phyloP scores from a whole-genome alignment of 148 eudicot genomes.

The Persicaria tinctoria region DNA sequence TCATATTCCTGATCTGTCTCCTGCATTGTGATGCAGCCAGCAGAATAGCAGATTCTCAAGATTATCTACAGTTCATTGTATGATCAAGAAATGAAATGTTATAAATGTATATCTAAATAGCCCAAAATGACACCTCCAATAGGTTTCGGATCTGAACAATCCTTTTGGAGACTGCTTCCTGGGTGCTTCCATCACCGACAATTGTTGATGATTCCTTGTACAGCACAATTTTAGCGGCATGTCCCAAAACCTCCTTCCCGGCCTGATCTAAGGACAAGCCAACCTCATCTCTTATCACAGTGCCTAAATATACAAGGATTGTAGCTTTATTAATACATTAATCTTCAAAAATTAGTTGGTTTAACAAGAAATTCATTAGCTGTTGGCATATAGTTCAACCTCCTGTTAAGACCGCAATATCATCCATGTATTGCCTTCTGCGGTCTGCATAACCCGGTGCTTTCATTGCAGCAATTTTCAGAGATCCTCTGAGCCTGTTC shows the following conservation, averaged over 20 bases:
- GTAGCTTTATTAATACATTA: not conserved
- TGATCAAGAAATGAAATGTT: not conserved
- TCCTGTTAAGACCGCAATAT: conserved; percentile 64
- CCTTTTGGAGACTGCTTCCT: conserved; percentile 43
- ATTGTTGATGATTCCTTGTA: conserved; percentile 46
- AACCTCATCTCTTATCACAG: conserved; percentile 58
- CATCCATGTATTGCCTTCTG: conserved; percentile 58
- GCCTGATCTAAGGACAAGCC: conserved; percentile 45
- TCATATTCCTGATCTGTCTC: conserved; percentile 57
- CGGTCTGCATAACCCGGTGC: conserved; percentile 77
- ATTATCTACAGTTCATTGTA: not conserved
- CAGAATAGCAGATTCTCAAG: conserved; percentile 3
- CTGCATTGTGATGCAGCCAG: conserved; percentile 23
- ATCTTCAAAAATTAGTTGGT: not conserved
- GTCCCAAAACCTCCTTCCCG: conserved; percentile 48
- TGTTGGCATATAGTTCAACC: conserved; percentile 23
- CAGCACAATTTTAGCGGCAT: conserved; percentile 47
- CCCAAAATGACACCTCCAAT: conserved; percentile 31
- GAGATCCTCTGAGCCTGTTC: conserved; percentile 63
- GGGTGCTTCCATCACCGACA: conserved; percentile 64
- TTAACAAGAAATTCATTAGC: conserved; percentile 7
- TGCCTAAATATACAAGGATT: conserved; percentile 23
- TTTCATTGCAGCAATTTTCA: conserved; percentile 72
- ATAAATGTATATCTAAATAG: not conserved
- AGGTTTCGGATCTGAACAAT: conserved; percentile 44